Evolutionary conservation across 2,329 filamentous ascomycete species (phyloP).

Genomic region (Xylaria sp.): DNA sequence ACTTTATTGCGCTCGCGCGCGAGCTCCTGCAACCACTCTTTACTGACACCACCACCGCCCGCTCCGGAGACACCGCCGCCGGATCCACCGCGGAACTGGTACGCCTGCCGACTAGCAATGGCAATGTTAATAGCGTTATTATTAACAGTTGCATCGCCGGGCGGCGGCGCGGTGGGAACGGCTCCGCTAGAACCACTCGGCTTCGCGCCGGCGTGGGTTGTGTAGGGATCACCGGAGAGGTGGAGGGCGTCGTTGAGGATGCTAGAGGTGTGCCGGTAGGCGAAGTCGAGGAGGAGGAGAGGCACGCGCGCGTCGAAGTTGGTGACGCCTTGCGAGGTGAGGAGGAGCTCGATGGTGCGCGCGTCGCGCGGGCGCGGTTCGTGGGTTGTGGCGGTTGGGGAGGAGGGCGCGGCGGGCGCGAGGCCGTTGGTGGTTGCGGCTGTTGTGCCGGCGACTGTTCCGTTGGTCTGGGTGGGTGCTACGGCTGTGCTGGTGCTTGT

Average conservation of each 20-base stretch:
- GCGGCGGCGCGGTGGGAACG: conserved; percentile 42
- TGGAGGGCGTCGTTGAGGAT: conserved; percentile 67
- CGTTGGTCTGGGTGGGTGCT: conserved; percentile 15
- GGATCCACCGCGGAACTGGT: conserved; percentile 59
- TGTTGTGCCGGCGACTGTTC: conserved; percentile 1
- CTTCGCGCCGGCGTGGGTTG: conserved; percentile 49
- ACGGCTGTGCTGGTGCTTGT: conserved; percentile 14
- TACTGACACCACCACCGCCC: conserved; percentile 50
- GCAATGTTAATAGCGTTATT: conserved; percentile 67
- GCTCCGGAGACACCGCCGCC: conserved; percentile 40
- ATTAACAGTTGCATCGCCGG: conserved; percentile 52
- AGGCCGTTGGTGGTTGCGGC: not conserved
- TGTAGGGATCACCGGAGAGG: conserved; percentile 63
- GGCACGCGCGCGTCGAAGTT: conserved; percentile 79
- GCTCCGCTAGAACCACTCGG: conserved; percentile 47
- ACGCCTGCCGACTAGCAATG: conserved; percentile 61
- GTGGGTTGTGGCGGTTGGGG: conserved; percentile 30
- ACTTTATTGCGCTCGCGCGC: conserved; percentile 65
- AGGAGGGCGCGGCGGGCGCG: conserved; percentile 18
- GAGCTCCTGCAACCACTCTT: conserved; percentile 73
- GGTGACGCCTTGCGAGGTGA: conserved; percentile 72
- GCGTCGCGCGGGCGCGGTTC: conserved; percentile 67
- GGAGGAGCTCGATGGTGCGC: conserved; percentile 72
- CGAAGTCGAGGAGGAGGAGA: conserved; percentile 77
- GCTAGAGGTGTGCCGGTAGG: conserved; percentile 72